Evolutionary conservation across 139 green algal species (phyloP).

Genomic region (Mesotaenium endlicherianum): DNA sequence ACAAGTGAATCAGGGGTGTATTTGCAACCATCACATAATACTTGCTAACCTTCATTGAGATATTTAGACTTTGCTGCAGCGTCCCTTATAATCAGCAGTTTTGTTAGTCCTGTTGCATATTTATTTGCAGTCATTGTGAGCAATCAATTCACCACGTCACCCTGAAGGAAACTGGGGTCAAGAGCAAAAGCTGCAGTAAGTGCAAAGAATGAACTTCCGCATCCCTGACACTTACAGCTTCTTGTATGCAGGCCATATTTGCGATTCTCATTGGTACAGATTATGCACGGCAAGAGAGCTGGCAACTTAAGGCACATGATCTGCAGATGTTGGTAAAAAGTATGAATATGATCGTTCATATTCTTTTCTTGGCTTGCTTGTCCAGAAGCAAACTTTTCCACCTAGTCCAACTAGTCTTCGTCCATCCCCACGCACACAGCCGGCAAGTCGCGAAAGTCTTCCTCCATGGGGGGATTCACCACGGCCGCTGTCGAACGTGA

Average conservation of each 20-base stretch:
- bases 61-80: too few species aligned
- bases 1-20: too few species aligned
- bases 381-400: not conserved
- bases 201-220: too few species aligned
- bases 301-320: not conserved
- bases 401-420: conserved; percentile 6
- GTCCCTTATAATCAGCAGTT: too few species aligned
- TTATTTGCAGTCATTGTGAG: too few species aligned
- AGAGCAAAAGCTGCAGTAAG: too few species aligned
- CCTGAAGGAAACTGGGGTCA: too few species aligned
- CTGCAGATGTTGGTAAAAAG: not conserved
- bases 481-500: not conserved
- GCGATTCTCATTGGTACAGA: not conserved
- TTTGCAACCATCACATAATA: too few species aligned
- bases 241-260: not conserved
- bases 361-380: not conserved
- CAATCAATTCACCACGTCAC: too few species aligned
- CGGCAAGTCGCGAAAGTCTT: conserved; percentile 33
- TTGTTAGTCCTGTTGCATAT: too few species aligned
- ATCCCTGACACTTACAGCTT: not conserved
- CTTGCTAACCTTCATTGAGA: too few species aligned
- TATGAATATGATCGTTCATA: conserved; percentile 1
- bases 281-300: not conserved
- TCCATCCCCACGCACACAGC: conserved; percentile 35
- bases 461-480: conserved; percentile 18